These are phyloP conservation scores for Passalora sequoiae DNA, from an alignment of 2,329 filamentous ascomycete species.

Conservation along the genomic window DNA sequence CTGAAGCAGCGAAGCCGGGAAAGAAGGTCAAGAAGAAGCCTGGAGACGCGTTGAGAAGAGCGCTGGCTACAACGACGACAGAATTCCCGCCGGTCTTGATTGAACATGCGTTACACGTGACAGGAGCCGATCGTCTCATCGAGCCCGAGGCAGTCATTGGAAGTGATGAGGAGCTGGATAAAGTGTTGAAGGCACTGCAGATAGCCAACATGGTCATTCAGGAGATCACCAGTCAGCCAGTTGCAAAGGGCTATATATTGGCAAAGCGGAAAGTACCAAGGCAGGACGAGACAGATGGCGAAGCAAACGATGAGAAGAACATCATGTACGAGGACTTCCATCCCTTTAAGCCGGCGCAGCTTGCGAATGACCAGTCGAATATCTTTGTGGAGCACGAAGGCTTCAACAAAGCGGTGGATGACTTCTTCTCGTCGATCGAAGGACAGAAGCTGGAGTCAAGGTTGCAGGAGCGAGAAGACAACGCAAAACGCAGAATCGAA, in stretches of 20 bases:
- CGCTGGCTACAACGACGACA: constrained; percentile 75
- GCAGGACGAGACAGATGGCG: constrained; percentile 32
- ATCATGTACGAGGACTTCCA: constrained; percentile 92
- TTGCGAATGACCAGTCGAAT: constrained; percentile 60
- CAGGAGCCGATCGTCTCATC: constrained; percentile 62
- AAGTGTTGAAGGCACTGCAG: constrained; percentile 62
- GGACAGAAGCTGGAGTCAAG: constrained; percentile 84
- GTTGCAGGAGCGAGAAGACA: constrained; percentile 73
- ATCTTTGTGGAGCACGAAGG: constrained; percentile 71
- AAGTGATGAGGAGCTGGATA: constrained; percentile 58
- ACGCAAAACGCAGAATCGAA: constrained; percentile 78
- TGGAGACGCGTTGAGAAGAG: constrained; percentile 70
- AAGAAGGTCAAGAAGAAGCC: constrained; percentile 70
- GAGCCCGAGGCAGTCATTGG: constrained; percentile 66
- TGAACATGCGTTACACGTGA: constrained; percentile 72
- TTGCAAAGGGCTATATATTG: constrained; percentile 79
- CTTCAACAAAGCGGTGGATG: constrained; percentile 90
- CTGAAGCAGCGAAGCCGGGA: constrained; percentile 43
- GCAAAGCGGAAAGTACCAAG: constrained; percentile 51
- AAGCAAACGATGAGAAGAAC: constrained; percentile 36
- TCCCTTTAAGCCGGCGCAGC: constrained; percentile 79
- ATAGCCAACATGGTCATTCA: constrained; percentile 66
- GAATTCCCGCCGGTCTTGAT: constrained; percentile 84
- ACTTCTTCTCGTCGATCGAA: constrained; percentile 95
- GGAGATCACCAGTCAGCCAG: constrained; percentile 60